These are phyloP conservation scores for Emericellopsis atlantica DNA, from an alignment of 2,329 filamentous ascomycete genomes.

Conservation along the genomic window DNA sequence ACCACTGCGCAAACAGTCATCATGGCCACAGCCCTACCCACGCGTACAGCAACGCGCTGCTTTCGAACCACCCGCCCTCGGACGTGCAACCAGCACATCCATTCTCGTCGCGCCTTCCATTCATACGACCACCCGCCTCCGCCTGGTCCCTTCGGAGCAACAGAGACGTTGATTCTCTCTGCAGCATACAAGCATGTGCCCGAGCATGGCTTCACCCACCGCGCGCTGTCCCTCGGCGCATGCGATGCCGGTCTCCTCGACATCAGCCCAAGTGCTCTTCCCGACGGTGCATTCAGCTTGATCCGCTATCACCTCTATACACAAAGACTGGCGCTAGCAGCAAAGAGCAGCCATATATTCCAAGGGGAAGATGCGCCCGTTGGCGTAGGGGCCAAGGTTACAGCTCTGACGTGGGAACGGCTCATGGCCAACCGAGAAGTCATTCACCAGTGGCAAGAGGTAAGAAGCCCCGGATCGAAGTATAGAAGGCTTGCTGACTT, in stretches of 20 bases:
- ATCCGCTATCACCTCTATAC: slow-evolving; percentile 65
- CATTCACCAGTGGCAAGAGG: slow-evolving; percentile 76
- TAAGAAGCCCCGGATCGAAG: slow-evolving; percentile 23
- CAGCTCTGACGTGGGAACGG: slow-evolving; percentile 61
- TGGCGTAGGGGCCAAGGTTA: slow-evolving; percentile 51
- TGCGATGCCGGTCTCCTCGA: slow-evolving; percentile 77
- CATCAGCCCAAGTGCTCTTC: slow-evolving; percentile 72
- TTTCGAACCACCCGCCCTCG: neutral
- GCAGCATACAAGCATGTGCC: slow-evolving; percentile 73
- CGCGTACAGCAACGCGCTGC: no score
- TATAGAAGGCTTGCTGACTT: neutral
- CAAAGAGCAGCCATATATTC: slow-evolving; percentile 25
- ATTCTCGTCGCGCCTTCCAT: slow-evolving; percentile 43
- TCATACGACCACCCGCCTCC: slow-evolving; percentile 55
- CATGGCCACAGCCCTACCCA: no score
- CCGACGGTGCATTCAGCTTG: slow-evolving; percentile 68
- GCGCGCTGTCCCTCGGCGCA: slow-evolving; percentile 63
- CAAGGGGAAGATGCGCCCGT: slow-evolving; percentile 18
- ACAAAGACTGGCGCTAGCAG: slow-evolving; percentile 48
- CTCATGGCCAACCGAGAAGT: slow-evolving; percentile 62
- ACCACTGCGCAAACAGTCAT: neutral
- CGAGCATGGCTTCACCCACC: slow-evolving; percentile 65
- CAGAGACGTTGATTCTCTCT: slow-evolving; percentile 66
- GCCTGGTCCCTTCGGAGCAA: slow-evolving; percentile 48
- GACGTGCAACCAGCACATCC: neutral